phyloP scores from a whole-genome alignment of 1,284 basidiomycete species.

The Malassezia pachydermatis region DNA sequence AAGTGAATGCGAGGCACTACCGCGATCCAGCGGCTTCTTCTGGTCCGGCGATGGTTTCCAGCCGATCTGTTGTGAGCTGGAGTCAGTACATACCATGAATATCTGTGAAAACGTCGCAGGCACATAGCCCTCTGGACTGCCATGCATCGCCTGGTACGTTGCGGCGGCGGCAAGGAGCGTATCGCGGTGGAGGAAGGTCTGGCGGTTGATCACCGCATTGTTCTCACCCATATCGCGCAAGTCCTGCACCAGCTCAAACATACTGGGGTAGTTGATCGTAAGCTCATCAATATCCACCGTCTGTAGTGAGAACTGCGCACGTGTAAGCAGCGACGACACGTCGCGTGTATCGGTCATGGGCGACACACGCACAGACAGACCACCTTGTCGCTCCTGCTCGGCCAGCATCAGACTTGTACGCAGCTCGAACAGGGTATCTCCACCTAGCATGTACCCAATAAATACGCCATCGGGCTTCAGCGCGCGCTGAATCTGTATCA shows the following conservation, averaged over 20 bases:
- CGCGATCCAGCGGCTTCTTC: conserved; percentile 72
- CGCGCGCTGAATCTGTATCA: conserved; percentile 77
- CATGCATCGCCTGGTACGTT: conserved; percentile 72
- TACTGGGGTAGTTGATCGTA: conserved; percentile 77
- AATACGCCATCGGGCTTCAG: conserved; percentile 88
- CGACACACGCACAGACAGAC: conserved; percentile 84
- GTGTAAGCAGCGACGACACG: conserved; percentile 55
- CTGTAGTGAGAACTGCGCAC: conserved; percentile 84
- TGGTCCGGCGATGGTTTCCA: conserved; percentile 85
- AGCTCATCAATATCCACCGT: conserved; percentile 95
- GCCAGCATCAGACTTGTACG: conserved; percentile 82
- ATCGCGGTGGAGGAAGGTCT: conserved; percentile 66
- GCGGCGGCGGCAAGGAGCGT: conserved; percentile 80
- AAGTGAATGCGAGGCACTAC: conserved; percentile 68
- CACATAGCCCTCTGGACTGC: conserved; percentile 58
- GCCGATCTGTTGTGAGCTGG: conserved; percentile 63
- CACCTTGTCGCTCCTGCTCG: conserved; percentile 85
- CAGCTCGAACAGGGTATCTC: conserved; percentile 91
- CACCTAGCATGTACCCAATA: conserved; percentile 84
- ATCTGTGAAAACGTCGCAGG: conserved; percentile 95
- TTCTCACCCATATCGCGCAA: conserved; percentile 90
- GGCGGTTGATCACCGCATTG: conserved; percentile 65
- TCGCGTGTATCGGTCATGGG: conserved; percentile 95
- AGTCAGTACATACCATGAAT: conserved; percentile 61
- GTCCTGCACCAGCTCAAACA: conserved; percentile 92